These are phyloP conservation scores for Rubroshorea leprosula DNA, from an alignment of 345 rosid species.

Conservation along the genomic window DNA sequence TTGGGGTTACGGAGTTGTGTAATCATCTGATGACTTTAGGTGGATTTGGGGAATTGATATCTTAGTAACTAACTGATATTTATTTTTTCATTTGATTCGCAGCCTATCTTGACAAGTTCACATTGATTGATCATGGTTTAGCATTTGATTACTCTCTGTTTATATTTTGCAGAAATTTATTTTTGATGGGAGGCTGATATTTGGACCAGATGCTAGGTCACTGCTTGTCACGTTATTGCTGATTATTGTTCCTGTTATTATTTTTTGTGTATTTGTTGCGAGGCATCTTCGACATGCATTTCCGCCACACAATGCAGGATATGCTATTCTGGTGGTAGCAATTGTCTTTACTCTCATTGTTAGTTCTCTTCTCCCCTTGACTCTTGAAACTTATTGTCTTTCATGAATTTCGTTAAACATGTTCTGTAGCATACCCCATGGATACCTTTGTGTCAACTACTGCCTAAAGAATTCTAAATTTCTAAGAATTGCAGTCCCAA, in stretches of 20 bases:
- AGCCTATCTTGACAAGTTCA: neutral
- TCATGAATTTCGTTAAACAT: constrained; percentile 1
- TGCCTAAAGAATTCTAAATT: neutral
- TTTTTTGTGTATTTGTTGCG: constrained; percentile 87
- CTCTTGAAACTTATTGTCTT: neutral
- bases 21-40: neutral
- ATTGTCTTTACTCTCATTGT: constrained; percentile 69
- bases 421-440: neutral
- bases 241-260: constrained; percentile 60
- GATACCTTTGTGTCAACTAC: neutral
- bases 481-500: too few relatives aligned
- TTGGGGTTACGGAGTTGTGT: neutral
- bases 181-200: constrained; percentile 86
- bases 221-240: constrained; percentile 64
- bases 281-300: constrained; percentile 92
- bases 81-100: neutral
- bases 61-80: neutral
- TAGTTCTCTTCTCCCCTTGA: constrained; percentile 30
- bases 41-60: neutral
- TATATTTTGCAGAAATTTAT: constrained; percentile 62
- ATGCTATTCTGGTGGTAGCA: constrained; percentile 64
- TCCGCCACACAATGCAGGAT: constrained; percentile 67
- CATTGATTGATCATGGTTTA: neutral
- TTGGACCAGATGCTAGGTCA: constrained; percentile 96
- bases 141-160: constrained; percentile 5